Percentiles rank a stretch among this genome's conserved stretches.
phyloP scores from a whole-genome alignment of 208 protist genomes.

The Leishmania aethiopica region DNA sequence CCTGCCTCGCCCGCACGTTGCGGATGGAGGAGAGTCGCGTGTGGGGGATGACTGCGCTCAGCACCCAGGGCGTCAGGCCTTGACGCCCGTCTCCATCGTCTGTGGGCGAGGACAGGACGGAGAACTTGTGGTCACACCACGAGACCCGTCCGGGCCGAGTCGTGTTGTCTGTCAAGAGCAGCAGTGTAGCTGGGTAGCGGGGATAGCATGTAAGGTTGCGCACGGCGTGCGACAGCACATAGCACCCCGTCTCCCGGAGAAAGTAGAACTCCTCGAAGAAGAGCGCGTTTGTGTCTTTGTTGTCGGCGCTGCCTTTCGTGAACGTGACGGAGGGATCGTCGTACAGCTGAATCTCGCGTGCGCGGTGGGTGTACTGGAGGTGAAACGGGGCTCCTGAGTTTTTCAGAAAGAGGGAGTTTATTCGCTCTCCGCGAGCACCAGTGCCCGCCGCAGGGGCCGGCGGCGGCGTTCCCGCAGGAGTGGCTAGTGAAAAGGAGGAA shows the following conservation, averaged over 20 bases:
- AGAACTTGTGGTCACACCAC: constrained; percentile 63
- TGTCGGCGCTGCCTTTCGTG: constrained; percentile 4
- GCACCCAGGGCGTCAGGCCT: constrained; percentile 68
- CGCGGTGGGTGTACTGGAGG: constrained; percentile 28
- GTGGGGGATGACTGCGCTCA: constrained; percentile 69
- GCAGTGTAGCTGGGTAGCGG: constrained; percentile 45
- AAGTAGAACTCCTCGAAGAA: constrained; percentile 40
- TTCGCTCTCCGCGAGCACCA: background rate
- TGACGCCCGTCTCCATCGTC: constrained; percentile 37
- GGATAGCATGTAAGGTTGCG: constrained; percentile 31
- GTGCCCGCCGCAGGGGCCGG: background rate
- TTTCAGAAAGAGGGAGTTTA: background rate
- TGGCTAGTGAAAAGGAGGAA: background rate
- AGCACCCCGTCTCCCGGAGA: constrained; percentile 40
- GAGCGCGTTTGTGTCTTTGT: background rate
- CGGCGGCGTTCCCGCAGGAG: background rate
- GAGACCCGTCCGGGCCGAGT: constrained; percentile 48
- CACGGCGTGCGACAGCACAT: constrained; percentile 46
- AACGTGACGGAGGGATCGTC: constrained; percentile 25
- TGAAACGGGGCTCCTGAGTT: constrained; percentile 28
- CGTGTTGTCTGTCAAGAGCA: constrained; percentile 73
- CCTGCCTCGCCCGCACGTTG: constrained; percentile 34
- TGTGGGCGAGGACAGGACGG: constrained; percentile 22
- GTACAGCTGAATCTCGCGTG: constrained; percentile 26
- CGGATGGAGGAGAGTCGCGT: constrained; percentile 41